Evolutionary conservation across 352 stramenopile species (phyloP), one percentile per base, ranked within the genome.

Genomic region (Phytophthora crassamura): DNA sequence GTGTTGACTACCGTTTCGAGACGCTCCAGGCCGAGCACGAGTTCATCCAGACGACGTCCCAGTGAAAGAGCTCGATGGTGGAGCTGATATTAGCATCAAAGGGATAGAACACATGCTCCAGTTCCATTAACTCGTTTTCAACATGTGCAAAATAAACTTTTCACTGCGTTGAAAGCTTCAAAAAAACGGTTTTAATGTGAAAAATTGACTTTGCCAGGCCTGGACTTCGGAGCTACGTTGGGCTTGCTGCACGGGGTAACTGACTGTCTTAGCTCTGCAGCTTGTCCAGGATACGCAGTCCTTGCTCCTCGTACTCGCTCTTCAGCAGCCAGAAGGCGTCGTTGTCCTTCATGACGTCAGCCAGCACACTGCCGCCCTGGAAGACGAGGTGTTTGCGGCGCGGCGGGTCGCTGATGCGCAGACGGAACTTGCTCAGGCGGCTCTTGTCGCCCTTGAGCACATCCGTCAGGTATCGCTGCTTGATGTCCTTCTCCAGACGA

Each of bases 331-430:
- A 99, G 69, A 98, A 98, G 49, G 97, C 88, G 64, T 95, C 76
- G 38, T 93, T 93, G 78, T 97, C 88, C 74, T 96, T 97, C 90
- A 98, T 98, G 47, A 98, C 84, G 59, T 98, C 94, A 20, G 87
- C 96, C 16, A 98, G 79, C 49, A 98, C 91, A 50, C 84, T 94
- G 41, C 94, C 96, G 58, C 96, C 96, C 0, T 97, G 74, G 69
- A 98, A 99, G 14, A 99, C 96, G 34, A 98, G 69, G 77, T 99
- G 93, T 87, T 99, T 99, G 55, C 96, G 89, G 34, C 92, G 90
- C 14, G 96, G 96, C n/a, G 95, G 96, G 71, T 98, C 96, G 80
- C 98, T 96, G 68, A 99, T 98, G 39, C 92, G 84, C 61, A 98
- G 69, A 30, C 94, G 96, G 67, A 98, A 97, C 70, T 98, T 98